Evolutionary conservation across 441 rosid genomes (phyloP).

Genomic region (Francoa sonchifolia): DNA sequence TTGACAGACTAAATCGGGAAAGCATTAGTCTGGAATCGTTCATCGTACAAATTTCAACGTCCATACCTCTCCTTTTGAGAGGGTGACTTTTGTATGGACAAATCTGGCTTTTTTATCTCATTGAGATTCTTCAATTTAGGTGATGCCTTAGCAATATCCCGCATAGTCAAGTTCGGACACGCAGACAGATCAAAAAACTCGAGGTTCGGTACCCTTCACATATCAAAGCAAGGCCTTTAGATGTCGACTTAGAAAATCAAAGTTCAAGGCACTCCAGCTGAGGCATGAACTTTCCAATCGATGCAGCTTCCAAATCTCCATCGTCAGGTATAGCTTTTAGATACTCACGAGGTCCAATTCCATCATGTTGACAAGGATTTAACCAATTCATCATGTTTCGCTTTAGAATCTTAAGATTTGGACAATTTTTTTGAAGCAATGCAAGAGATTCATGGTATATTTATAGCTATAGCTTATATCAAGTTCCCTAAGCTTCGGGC

Average conservation of each 20-base stretch:
- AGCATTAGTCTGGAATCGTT: constrained; percentile 56
- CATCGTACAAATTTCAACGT: constrained; percentile 71
- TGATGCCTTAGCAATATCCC: constrained; percentile 27
- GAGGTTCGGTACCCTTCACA: constrained; percentile 44
- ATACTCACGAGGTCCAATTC: constrained; percentile 45
- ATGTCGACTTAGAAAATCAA: constrained; percentile 39
- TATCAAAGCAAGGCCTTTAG: constrained; percentile 31
- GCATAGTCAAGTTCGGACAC: constrained; percentile 38
- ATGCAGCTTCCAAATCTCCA: constrained; percentile 48
- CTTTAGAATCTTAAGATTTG: constrained; percentile 38
- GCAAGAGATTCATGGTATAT: constrained; percentile 46
- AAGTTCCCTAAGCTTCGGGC: constrained; percentile 42
- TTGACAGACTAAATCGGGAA: constrained; percentile 35
- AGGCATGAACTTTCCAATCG: constrained; percentile 50
- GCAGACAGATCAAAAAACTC: constrained; percentile 46
- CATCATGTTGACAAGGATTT: constrained; percentile 34
- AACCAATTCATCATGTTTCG: constrained; percentile 50
- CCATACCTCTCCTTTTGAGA: constrained; percentile 43
- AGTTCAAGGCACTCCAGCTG: constrained; percentile 44
- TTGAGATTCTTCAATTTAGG: constrained; percentile 36
- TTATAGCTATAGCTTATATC: constrained; percentile 62
- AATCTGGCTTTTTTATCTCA: constrained; percentile 37
- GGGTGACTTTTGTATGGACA: constrained; percentile 37
- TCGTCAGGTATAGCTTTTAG: constrained; percentile 56
- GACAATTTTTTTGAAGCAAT: constrained; percentile 42